A percentile compares a stretch with the other conserved stretches of the same genome.
Conservation (phyloP, 371 early-diverging fungal genomes). For the Mucor saturninus region DNA sequence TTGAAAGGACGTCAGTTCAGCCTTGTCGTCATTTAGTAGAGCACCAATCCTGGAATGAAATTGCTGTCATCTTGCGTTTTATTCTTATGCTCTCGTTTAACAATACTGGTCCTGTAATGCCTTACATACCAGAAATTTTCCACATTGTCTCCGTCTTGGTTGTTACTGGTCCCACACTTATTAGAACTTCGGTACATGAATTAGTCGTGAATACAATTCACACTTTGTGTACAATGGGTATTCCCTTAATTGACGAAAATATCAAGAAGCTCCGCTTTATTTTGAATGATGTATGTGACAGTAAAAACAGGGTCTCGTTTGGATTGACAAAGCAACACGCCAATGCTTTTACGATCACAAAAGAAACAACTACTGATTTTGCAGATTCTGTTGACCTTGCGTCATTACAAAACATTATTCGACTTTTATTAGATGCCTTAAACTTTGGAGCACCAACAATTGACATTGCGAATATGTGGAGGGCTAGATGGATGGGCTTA, state of each 20-base stretch:
- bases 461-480: conserved; percentile 80
- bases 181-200: conserved; percentile 89
- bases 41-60: conserved; percentile 86
- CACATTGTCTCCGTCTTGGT: conserved; percentile 83
- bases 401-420: conserved; percentile 81
- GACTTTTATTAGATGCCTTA: conserved; percentile 79
- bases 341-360: conserved; percentile 73
- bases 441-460: conserved; percentile 73
- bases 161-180: conserved; percentile 82
- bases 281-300: conserved; percentile 76
- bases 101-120: conserved; percentile 65
- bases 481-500: conserved; percentile 90
- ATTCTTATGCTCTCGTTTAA: conserved; percentile 89
- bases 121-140: conserved; percentile 86
- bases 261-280: conserved; percentile 63
- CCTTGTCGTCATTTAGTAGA: conserved; percentile 74
- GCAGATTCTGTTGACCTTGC: conserved; percentile 71
- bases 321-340: conserved; percentile 76
- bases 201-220: conserved; percentile 91
- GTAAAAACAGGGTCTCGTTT: conserved; percentile 79
- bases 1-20: conserved; percentile 73
- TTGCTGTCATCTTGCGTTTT: conserved; percentile 85
- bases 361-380: conserved; percentile 68
- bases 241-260: conserved; percentile 62
- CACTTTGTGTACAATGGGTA: conserved; percentile 73